A percentile compares a stretch with the other conserved stretches of the same genome.
Conservation (phyloP, 805 yeast genomes). For the Saturnispora diversa region DNA sequence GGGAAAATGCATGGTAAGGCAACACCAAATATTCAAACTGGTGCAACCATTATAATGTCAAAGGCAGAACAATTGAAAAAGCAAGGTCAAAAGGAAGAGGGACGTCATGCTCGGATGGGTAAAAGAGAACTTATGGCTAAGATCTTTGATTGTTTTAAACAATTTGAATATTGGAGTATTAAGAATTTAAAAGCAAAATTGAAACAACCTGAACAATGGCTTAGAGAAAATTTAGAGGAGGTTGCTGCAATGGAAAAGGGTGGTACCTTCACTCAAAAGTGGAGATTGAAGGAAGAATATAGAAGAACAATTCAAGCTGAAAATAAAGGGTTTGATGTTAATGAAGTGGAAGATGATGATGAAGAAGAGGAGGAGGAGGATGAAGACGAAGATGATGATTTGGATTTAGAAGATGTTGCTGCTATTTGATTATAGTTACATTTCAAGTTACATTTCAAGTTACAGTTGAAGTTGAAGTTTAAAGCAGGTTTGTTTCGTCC, state of each 20-base stretch:
- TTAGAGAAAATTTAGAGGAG: conserved; percentile 83
- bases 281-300: conserved; percentile 84
- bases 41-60: conserved; percentile 63
- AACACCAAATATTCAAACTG: conserved; percentile 69
- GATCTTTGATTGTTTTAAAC: conserved; percentile 83
- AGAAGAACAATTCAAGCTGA: conserved; percentile 72
- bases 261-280: conserved; percentile 93
- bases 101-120: conserved; percentile 91
- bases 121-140: conserved; percentile 83
- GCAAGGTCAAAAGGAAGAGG: conserved; percentile 52
- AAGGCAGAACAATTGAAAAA: conserved; percentile 45
- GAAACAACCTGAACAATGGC: conserved; percentile 87
- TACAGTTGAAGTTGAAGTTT: background rate
- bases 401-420: conserved; percentile 70
- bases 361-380: conserved; percentile 26
- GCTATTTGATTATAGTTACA: conserved; percentile 18
- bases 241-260: conserved; percentile 85
- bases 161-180: conserved; percentile 93
- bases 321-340: conserved; percentile 51
- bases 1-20: conserved; percentile 85
- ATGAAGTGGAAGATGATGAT: conserved; percentile 29
- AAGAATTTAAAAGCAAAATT: conserved; percentile 91
- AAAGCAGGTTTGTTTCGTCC: background rate
- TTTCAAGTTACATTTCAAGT: background rate
- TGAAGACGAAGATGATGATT: conserved; percentile 44